Percentiles rank a stretch among this genome's conserved stretches.
These are phyloP conservation scores for Trichoderma cornu-damae DNA, from an alignment of 2,329 filamentous ascomycete genomes.

Conservation along the genomic window DNA sequence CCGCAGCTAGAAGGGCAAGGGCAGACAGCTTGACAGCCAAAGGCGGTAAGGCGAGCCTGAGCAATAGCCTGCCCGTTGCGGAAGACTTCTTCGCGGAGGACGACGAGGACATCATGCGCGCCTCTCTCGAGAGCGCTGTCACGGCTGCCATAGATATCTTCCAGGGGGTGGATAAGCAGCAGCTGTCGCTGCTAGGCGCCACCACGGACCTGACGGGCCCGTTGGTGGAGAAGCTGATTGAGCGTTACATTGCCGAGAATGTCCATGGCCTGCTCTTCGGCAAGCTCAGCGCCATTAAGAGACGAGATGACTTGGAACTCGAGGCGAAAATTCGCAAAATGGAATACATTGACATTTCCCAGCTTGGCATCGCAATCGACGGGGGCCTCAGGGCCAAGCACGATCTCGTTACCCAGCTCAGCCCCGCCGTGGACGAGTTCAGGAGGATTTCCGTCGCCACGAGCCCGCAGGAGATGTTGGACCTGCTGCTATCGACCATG, in stretches of 20 bases:
- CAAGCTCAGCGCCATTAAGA: slow-evolving; percentile 69
- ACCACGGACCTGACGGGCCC: slow-evolving; percentile 92
- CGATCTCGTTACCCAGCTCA: slow-evolving; percentile 70
- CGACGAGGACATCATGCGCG: slow-evolving; percentile 85
- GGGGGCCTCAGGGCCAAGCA: slow-evolving; percentile 73
- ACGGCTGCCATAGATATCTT: slow-evolving; percentile 93
- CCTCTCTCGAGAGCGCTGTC: slow-evolving; percentile 84
- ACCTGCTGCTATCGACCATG: slow-evolving; percentile 70
- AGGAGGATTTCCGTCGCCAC: slow-evolving; percentile 72
- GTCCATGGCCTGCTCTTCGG: slow-evolving; percentile 88
- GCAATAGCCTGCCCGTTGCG: slow-evolving; percentile 42
- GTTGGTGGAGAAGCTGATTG: slow-evolving; percentile 86
- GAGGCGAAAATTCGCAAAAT: slow-evolving; percentile 89
- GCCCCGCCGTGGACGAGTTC: slow-evolving; percentile 80
- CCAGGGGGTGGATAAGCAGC: slow-evolving; percentile 91
- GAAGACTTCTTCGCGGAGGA: slow-evolving; percentile 75
- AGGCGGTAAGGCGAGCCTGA: slow-evolving; percentile 30
- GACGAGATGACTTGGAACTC: slow-evolving; percentile 77
- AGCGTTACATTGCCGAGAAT: slow-evolving; percentile 90
- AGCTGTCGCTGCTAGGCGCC: slow-evolving; percentile 82
- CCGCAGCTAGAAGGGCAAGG: slow-evolving; percentile 51
- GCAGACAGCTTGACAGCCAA: slow-evolving; percentile 44
- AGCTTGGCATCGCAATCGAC: slow-evolving; percentile 83
- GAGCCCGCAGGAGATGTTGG: slow-evolving; percentile 86
- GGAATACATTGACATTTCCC: slow-evolving; percentile 88